Conservation (phyloP, 306 rosid genomes). For the Hippophae gyantsensis region DNA sequence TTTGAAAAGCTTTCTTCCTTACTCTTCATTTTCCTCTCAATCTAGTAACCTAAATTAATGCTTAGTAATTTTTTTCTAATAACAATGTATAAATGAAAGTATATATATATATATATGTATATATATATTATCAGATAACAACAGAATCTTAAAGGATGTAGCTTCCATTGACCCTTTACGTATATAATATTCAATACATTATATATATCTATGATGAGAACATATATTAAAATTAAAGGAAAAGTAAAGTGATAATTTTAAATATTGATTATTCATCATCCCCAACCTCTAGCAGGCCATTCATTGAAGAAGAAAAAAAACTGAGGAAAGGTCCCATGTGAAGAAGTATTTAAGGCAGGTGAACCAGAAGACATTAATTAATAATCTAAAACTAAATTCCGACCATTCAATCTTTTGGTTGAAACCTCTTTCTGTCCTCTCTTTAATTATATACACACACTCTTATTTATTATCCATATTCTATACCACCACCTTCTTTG, state of each 20-base stretch:
- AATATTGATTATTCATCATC: conserved; percentile 14
- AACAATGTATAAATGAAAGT: too few relatives aligned
- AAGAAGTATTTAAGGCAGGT: conserved; percentile 44
- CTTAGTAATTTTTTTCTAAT: too few relatives aligned
- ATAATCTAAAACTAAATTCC: too few relatives aligned
- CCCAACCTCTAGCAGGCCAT: conserved; percentile 36
- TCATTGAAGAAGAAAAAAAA: conserved; percentile 25
- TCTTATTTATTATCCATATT: too few relatives aligned
- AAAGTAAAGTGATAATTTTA: conserved; percentile 34
- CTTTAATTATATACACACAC: too few relatives aligned
- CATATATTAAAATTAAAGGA: not conserved
- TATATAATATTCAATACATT: conserved; percentile 6
- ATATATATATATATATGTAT: too few relatives aligned
- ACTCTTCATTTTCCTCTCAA: too few relatives aligned
- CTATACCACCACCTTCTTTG: too few relatives aligned
- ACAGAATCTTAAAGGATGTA: conserved; percentile 19
- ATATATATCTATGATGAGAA: not conserved
- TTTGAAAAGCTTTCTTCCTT: too few relatives aligned
- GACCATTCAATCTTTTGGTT: too few relatives aligned
- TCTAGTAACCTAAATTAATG: too few relatives aligned
- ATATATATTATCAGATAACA: conserved; percentile 15
- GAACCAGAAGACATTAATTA: not conserved
- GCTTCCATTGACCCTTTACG: conserved; percentile 23
- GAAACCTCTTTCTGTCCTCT: too few relatives aligned
- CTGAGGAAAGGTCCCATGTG: conserved; percentile 62